These are phyloP conservation scores for Talaromyces albobiverticillius DNA, from an alignment of 2,329 filamentous ascomycete species.

Conservation along the genomic window DNA sequence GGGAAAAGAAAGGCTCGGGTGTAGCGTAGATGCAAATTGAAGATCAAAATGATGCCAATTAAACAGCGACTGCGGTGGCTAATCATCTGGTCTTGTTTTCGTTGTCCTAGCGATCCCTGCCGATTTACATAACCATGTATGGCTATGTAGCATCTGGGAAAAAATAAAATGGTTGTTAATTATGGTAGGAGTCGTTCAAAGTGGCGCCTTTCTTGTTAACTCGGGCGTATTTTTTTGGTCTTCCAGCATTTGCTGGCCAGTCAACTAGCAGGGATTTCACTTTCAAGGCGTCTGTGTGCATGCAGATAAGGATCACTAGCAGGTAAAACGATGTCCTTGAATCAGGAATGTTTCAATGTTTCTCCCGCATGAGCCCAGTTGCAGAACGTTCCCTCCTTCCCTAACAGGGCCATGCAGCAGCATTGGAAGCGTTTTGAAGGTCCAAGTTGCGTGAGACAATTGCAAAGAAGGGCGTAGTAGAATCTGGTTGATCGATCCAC, in stretches of 20 bases:
- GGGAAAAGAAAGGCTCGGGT: neutral
- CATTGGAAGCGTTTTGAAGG: too few species aligned
- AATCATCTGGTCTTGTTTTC: neutral
- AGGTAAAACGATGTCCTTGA: neutral
- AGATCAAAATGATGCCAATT: neutral
- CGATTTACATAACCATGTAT: too few species aligned
- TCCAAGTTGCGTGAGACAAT: too few species aligned
- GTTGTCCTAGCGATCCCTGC: neutral
- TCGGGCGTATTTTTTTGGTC: neutral
- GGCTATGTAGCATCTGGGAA: too few species aligned
- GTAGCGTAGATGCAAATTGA: neutral
- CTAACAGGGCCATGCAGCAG: neutral
- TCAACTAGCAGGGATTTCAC: slow-evolving; percentile 58
- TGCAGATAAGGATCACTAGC: slow-evolving; percentile 1
- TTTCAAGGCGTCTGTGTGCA: slow-evolving; percentile 66
- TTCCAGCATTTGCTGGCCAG: neutral
- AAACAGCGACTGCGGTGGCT: neutral
- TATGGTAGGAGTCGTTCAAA: neutral
- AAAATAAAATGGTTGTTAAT: neutral
- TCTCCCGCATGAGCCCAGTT: neutral
- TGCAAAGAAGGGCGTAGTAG: too few species aligned
- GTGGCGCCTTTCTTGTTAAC: neutral
- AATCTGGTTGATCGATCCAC: too few species aligned
- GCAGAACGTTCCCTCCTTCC: neutral
- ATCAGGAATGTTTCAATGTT: neutral